Conservation (phyloP, 2,329 filamentous ascomycete genomes). For the Venturia pyrina region DNA sequence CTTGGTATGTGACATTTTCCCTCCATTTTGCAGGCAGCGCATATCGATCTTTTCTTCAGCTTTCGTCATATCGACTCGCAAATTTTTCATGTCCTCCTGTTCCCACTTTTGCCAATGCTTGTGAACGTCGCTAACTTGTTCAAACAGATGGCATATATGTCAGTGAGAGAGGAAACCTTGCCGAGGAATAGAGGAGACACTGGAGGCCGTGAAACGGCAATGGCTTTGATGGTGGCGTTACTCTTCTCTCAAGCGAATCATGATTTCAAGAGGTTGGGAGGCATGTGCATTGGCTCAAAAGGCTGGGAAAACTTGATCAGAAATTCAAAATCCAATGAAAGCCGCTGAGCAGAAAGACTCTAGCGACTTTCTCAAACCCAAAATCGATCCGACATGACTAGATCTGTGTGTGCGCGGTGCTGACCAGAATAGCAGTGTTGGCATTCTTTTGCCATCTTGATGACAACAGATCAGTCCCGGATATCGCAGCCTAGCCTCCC, state of each 20-base stretch:
- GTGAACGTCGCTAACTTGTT: constrained; percentile 2
- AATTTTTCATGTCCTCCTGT: too few relatives aligned
- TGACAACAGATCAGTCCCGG: too few relatives aligned
- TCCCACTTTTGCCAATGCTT: too few relatives aligned
- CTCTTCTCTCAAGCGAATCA: background rate
- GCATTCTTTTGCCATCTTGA: background rate
- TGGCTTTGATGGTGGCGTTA: background rate
- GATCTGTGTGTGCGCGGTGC: background rate
- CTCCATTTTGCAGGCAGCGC: background rate
- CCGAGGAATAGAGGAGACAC: constrained; percentile 44
- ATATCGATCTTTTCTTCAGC: too few relatives aligned
- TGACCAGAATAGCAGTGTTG: background rate
- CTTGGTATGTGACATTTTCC: constrained; percentile 17
- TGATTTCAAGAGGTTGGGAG: background rate
- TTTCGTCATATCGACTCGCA: too few relatives aligned
- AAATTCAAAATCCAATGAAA: background rate
- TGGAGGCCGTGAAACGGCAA: background rate
- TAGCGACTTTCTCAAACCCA: background rate
- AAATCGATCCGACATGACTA: background rate
- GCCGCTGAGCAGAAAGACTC: background rate
- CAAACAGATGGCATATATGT: constrained; percentile 99
- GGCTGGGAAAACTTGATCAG: background rate
- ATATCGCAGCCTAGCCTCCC: background rate
- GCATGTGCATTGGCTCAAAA: constrained; percentile 4
- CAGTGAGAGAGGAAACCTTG: constrained; percentile 95